Conservation (phyloP, 2,329 filamentous ascomycete genomes). For the Fusarium virguliforme region DNA sequence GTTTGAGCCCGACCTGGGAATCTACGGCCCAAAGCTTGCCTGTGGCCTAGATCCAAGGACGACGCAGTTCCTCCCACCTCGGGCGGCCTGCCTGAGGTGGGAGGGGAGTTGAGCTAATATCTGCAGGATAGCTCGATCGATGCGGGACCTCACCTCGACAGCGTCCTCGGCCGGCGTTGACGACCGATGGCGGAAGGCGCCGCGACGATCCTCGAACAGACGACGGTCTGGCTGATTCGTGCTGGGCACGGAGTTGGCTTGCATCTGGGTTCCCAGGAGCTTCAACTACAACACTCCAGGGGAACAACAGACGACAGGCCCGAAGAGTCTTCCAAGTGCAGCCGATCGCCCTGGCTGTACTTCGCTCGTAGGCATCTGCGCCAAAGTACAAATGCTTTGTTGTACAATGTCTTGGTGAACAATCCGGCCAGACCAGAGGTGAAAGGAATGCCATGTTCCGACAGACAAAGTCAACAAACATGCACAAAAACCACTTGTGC, state of each 20-base stretch:
- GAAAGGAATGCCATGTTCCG: slow-evolving; percentile 11
- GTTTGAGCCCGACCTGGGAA: slow-evolving; percentile 17
- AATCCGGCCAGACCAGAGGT: background rate
- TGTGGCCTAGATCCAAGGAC: slow-evolving; percentile 1
- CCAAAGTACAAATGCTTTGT: slow-evolving; percentile 20
- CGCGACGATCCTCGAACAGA: background rate
- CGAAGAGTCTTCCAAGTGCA: background rate
- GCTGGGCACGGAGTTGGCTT: background rate
- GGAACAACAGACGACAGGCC: background rate
- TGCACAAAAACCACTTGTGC: slow-evolving; percentile 17
- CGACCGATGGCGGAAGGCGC: background rate
- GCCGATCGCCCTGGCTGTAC: background rate
- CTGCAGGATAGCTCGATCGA: slow-evolving; percentile 2
- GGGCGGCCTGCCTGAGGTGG: slow-evolving; percentile 1
- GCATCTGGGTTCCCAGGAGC: background rate
- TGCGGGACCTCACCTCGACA: slow-evolving; percentile 1
- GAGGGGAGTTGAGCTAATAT: background rate
- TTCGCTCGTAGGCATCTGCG: slow-evolving; percentile 1
- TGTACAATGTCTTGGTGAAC: slow-evolving; percentile 4
- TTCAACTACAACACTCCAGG: slow-evolving; percentile 4
- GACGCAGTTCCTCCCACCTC: background rate
- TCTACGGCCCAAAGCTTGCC: slow-evolving; percentile 15
- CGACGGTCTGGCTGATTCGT: background rate
- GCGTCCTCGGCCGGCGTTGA: background rate
- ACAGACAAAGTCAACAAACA: background rate